phyloP scores from a whole-genome alignment of 2,329 filamentous ascomycete species.

The Lomentospora prolificans region DNA sequence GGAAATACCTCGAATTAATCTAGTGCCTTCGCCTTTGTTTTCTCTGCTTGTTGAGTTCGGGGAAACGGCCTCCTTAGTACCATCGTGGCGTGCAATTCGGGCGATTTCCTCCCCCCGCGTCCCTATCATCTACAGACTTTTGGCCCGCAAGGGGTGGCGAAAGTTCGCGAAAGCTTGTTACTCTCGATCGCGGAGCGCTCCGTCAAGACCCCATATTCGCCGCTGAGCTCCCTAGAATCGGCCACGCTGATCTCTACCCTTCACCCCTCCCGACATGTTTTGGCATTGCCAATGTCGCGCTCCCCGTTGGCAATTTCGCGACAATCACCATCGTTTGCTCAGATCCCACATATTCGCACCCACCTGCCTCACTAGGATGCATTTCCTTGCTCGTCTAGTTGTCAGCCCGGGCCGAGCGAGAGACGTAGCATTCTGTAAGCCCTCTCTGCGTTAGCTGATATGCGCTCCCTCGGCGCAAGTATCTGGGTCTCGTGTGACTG shows the following conservation, averaged over 20 bases:
- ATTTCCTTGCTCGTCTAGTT: neutral
- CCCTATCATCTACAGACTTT: no score
- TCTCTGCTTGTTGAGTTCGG: neutral
- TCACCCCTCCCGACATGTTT: neutral
- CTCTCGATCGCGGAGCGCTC: no score
- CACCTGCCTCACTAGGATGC: neutral
- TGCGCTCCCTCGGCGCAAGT: no score
- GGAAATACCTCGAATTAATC: neutral
- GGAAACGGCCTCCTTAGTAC: neutral
- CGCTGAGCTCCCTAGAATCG: no score
- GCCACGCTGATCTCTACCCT: no score
- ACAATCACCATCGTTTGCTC: neutral
- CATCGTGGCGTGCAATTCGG: neutral
- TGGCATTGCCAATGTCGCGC: no score
- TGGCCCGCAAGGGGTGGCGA: no score
- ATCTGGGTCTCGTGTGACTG: neutral
- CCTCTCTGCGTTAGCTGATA: neutral
- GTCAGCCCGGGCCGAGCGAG: neutral
- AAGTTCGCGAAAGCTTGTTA: no score
- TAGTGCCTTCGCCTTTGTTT: neutral
- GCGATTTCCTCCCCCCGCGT: no score
- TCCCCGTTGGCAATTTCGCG: no score
- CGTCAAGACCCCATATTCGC: no score
- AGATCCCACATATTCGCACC: neutral
- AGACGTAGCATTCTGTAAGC: neutral